These are phyloP conservation scores for Pseudocercospora vitis DNA, from an alignment of 2,329 filamentous ascomycete species.

Conservation along the genomic window DNA sequence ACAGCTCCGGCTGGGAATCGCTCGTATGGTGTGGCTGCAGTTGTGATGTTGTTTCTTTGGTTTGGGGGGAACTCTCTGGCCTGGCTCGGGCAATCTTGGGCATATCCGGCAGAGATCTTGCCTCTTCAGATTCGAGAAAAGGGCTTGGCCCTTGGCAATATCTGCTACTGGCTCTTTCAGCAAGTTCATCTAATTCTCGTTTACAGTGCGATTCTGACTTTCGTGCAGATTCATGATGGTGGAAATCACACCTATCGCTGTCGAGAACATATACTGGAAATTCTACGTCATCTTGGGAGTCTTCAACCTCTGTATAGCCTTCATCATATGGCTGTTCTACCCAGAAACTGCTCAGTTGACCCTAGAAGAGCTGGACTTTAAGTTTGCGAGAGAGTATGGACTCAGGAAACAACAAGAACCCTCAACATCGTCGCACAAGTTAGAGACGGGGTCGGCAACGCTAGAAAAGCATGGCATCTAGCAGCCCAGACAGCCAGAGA, in stretches of 20 bases:
- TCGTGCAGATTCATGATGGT: slow-evolving; percentile 17
- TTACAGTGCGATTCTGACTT: background rate
- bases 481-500: background rate
- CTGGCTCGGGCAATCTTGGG: slow-evolving; percentile 19
- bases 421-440: slow-evolving; percentile 1
- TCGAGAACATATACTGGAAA: slow-evolving; percentile 43
- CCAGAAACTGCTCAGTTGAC: slow-evolving; percentile 47
- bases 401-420: background rate
- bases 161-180: slow-evolving; percentile 20
- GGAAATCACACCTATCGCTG: slow-evolving; percentile 37
- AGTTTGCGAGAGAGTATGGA: slow-evolving; percentile 11
- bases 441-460: slow-evolving; percentile 1
- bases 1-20: slow-evolving; percentile 5
- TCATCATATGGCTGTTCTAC: slow-evolving; percentile 39
- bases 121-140: slow-evolving; percentile 14
- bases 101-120: slow-evolving; percentile 18
- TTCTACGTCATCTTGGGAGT: slow-evolving; percentile 17
- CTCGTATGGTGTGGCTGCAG: slow-evolving; percentile 7
- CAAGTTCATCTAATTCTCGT: background rate
- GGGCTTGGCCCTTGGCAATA: slow-evolving; percentile 13
- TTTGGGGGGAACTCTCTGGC: slow-evolving; percentile 12
- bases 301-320: slow-evolving; percentile 13
- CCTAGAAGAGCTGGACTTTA: slow-evolving; percentile 43
- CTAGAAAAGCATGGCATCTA: background rate
- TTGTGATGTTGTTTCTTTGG: slow-evolving; percentile 17